phyloP scores from a whole-genome alignment of 345 rosid genomes.

The Crucihimalaya himalaica region DNA sequence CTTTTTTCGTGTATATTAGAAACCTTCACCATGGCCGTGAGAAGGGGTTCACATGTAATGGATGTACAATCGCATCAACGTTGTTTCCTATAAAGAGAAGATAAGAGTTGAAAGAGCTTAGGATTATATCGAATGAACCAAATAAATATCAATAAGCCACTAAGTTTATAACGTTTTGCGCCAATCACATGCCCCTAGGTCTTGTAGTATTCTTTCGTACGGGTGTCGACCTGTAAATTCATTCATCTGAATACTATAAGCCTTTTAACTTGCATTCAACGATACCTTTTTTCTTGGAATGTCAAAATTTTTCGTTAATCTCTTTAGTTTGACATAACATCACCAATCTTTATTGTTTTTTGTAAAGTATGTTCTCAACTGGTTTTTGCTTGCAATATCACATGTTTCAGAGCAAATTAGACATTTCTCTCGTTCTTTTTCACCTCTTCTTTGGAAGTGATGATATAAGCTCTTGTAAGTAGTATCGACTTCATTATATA shows the following conservation, averaged over 20 bases:
- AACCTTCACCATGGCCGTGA: constrained; percentile 19
- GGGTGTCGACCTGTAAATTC: not conserved
- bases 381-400: not conserved
- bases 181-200: not conserved
- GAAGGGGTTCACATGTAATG: constrained; percentile 23
- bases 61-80: constrained; percentile 22
- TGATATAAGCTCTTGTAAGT: not conserved
- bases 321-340: not conserved
- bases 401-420: not conserved
- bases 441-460: not conserved
- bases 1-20: constrained; percentile 14
- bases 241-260: no score
- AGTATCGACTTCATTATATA: not conserved
- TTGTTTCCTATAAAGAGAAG: constrained; percentile 28
- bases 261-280: not conserved
- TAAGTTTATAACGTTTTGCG: not conserved
- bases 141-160: not conserved
- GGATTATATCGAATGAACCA: not conserved
- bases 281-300: not conserved
- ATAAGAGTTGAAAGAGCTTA: not conserved
- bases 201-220: not conserved
- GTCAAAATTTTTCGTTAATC: not conserved
- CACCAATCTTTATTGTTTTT: not conserved
- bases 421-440: not conserved
- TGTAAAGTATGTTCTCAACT: no score